Evolutionary conservation across 2,329 filamentous ascomycete genomes (phyloP), one percentile per base, ranked within the genome.

Genomic region (Pseudogymnoascus sp.): DNA sequence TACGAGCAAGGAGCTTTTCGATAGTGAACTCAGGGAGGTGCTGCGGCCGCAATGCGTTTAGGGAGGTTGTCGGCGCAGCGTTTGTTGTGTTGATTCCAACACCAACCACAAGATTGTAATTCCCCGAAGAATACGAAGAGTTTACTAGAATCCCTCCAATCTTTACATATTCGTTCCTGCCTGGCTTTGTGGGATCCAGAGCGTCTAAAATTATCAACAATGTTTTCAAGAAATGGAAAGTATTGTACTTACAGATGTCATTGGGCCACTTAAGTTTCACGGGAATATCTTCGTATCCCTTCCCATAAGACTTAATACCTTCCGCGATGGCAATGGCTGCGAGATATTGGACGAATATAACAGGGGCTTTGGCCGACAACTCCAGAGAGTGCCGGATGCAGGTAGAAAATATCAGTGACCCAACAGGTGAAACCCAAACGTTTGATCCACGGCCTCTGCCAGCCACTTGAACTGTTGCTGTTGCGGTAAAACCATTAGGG

Each of bases 191-290:
- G 5, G 82, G 89, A 69, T 91, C 87, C 21, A 84, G 78, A 0
- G 87, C 87, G 70, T 91, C 84, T 84, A 62, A 18, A 31, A 59
- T 55, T 27, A 61, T 60, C 18, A 59, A 42, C 13, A 36, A 13
- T 12, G 9, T 35, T 15, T 7, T n/a, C 37, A 37, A 31, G 29
- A 45, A 48, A 12, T 55, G 31, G 40, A 6, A 36, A 36, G 18
- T 0, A 13, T 3, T 2, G 65, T 6, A 74, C 80, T 73, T 74
- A 87, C 85, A 93, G 61, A 99, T 90, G 71, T 99, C 94, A 70
- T 99, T 99, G 9, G 94, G 94, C 94, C 94, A 99, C 74, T 99
- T 99, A 33, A 99, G 77, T 72, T 89, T 92, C 40, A 99, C 81
- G 0, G 90, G 89, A 4, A 97, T 74, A 0, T 84, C 79, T 5